These are phyloP conservation scores for Aspergillus phoenicis DNA, from an alignment of 2,329 filamentous ascomycete species.

Conservation along the genomic window DNA sequence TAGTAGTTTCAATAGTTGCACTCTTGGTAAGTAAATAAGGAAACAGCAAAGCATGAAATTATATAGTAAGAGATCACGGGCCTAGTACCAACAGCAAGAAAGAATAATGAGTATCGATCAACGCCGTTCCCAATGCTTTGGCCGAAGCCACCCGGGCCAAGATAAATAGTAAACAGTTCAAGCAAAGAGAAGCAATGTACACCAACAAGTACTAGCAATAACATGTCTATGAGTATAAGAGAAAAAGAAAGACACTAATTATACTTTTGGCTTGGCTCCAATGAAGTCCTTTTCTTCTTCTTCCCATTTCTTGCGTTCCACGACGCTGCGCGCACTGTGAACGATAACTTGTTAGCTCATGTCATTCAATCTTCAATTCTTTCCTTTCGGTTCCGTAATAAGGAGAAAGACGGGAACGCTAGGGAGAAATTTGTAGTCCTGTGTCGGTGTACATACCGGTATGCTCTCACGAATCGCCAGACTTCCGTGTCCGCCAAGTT, in stretches of 20 bases:
- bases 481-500: constrained; percentile 65
- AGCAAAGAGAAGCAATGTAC: background rate
- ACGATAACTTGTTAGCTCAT: constrained; percentile 7
- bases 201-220: background rate
- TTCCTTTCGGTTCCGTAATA: background rate
- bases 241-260: background rate
- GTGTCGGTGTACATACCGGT: constrained; percentile 38
- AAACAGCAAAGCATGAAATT: background rate
- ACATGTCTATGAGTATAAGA: background rate
- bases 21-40: no score
- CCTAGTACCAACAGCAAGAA: background rate
- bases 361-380: background rate
- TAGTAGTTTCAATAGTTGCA: no score
- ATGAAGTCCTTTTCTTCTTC: constrained; percentile 60
- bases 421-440: no score
- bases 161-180: background rate
- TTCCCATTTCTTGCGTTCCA: constrained; percentile 63
- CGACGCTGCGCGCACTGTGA: constrained; percentile 54
- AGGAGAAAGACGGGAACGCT: background rate
- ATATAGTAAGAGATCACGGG: background rate
- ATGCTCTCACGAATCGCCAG: constrained; percentile 66
- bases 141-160: background rate
- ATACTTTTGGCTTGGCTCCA: constrained; percentile 42
- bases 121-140: constrained; percentile 3
- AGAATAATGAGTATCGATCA: constrained; percentile 1